Percentiles rank a stretch among this genome's conserved stretches.
Evolutionary conservation across 23 red algal genomes (phyloP).

Genomic region (Porphyridium purpureum): DNA sequence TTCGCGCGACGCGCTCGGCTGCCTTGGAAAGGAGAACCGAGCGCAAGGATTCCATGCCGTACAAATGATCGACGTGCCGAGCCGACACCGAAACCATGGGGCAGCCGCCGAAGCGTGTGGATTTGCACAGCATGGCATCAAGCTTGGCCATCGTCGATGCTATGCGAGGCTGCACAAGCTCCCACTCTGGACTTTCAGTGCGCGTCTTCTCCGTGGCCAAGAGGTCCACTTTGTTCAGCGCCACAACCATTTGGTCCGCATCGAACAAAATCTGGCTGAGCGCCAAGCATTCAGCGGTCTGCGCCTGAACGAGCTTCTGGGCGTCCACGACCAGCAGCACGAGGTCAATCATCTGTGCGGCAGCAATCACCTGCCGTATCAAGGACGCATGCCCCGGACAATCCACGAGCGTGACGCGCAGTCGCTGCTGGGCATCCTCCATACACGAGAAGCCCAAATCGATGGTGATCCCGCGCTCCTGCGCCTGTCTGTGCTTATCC

Average conservation of each 20-base stretch:
- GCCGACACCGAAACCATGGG: not conserved
- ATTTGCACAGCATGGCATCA: not conserved
- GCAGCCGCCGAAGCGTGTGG: not conserved
- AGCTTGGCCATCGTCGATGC: not conserved
- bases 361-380: slow-evolving; percentile 7
- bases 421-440: not conserved
- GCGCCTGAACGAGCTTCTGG: slow-evolving; percentile 7
- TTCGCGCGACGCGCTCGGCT: not conserved
- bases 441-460: slow-evolving; percentile 33
- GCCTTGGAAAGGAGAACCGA: not conserved
- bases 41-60: not conserved
- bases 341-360: slow-evolving; percentile 12
- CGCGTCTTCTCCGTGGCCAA: not conserved
- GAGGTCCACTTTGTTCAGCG: slow-evolving; percentile 21
- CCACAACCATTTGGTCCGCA: slow-evolving; percentile 6
- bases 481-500: slow-evolving; percentile 19
- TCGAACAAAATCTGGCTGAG: slow-evolving; percentile 12
- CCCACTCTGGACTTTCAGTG: too few species aligned
- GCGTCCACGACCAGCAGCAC: slow-evolving; percentile 27
- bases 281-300: slow-evolving; percentile 24
- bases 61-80: too few species aligned
- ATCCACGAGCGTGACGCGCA: slow-evolving; percentile 7
- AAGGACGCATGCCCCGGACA: slow-evolving; percentile 34
- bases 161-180: too few species aligned
- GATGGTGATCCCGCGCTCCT: slow-evolving; percentile 16